Base-by-base conservation (phyloP, 2,329 filamentous ascomycete species). In the Blastomyces silverae region DNA sequence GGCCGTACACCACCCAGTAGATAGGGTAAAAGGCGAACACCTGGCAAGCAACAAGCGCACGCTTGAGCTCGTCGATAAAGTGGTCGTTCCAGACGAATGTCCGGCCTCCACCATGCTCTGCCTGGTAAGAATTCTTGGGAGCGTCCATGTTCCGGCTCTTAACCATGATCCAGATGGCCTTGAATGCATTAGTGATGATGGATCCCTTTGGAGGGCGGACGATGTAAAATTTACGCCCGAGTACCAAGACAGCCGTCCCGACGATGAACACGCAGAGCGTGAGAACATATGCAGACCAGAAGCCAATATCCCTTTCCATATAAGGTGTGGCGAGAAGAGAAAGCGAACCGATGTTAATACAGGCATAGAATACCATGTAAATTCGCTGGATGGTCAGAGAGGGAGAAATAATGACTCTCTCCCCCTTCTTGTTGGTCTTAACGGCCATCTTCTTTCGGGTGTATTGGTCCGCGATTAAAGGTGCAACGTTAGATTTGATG, bases 321-420 rank as follows among this genome's bases (percentile, higher is more conserved):
- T 85, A 87, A 0, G 85, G 85, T 0, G 86, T 90, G 7, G 84
- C 86, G 69, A 91, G 82, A 63, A 85, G 79, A 0, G 85, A 89
- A 7, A 92, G 79, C 1, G 86, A 84, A n/a, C 88, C 89, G 20
- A 91, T 69, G 75, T 91, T 91, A 72, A 91, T 90, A 76, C 85
- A 88, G 74, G 83, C 81, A 76, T 90, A 90, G 78, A 90, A 90
- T 72, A 90, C 83, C 85, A 86, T 89, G 79, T 89, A 90, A 67
- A 90, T 85, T 59, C 86, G 81, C 71, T 87, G 84, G 67, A 87
- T 83, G 0, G 88, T 90, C 64, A 89, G 79, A 50, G 83, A 80
- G 0, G 87, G 87, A 69, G 90, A 87, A 34, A 89, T 83, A 67
- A 90, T 81, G 63, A 90, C 85, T 22, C 80, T 78, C 72, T 84